These are phyloP conservation scores for Ilyonectria destructans DNA, from an alignment of 2,329 filamentous ascomycete genomes.

Conservation along the genomic window DNA sequence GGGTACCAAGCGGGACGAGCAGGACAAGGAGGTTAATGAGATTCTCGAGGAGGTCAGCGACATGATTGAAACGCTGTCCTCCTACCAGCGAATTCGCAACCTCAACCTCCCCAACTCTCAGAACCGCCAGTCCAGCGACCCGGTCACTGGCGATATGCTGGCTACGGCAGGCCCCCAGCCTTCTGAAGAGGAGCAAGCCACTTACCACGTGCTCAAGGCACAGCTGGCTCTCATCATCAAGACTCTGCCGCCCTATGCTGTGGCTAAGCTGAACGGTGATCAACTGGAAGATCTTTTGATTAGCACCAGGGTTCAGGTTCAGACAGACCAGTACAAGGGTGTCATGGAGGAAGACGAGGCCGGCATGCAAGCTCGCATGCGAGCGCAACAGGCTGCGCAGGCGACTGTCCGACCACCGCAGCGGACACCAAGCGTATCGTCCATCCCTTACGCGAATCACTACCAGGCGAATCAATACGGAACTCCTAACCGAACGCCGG, in stretches of 20 bases:
- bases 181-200: conserved; percentile 72
- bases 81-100: conserved; percentile 85
- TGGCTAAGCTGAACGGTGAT: conserved; percentile 89
- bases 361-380: conserved; percentile 67
- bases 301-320: conserved; percentile 83
- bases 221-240: conserved; percentile 83
- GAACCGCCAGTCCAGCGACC: conserved; percentile 73
- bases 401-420: conserved; percentile 56
- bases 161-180: conserved; percentile 79
- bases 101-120: conserved; percentile 77
- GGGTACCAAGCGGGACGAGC: conserved; percentile 69
- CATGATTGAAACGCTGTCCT: conserved; percentile 82
- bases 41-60: conserved; percentile 82
- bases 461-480: conserved; percentile 65
- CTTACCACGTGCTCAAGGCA: conserved; percentile 82
- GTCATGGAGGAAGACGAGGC: conserved; percentile 88
- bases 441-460: conserved; percentile 60
- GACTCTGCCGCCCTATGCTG: conserved; percentile 85
- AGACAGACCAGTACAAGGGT: conserved; percentile 81
- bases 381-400: conserved; percentile 58
- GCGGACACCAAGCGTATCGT: conserved; percentile 58
- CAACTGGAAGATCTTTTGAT: conserved; percentile 88
- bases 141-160: conserved; percentile 78
- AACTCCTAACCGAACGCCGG: conserved; percentile 64
- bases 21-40: conserved; percentile 79